Evolutionary conservation across 2,329 filamentous ascomycete species (phyloP).

Genomic region (Aspergillus alliaceus): DNA sequence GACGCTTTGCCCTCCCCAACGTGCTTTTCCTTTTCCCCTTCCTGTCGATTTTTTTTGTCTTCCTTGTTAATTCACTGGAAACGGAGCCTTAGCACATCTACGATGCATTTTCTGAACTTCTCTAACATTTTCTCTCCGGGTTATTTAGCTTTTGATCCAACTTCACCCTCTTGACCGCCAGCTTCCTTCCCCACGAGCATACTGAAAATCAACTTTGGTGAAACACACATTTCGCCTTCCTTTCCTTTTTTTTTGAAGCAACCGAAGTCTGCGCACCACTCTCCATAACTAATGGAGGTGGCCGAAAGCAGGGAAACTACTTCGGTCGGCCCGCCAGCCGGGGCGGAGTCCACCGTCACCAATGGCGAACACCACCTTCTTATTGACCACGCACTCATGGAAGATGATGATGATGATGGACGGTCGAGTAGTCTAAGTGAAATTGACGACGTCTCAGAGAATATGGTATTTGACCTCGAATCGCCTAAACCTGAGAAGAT

Average conservation of each 20-base stretch:
- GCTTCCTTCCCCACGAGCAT: constrained; percentile 17
- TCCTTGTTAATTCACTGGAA: constrained; percentile 8
- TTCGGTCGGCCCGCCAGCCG: constrained; percentile 35
- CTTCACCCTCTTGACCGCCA: constrained; percentile 6
- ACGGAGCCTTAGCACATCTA: constrained; percentile 3
- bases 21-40: constrained; percentile 10
- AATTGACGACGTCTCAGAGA: constrained; percentile 76
- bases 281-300: constrained; percentile 37
- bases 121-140: constrained; percentile 25
- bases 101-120: constrained; percentile 6
- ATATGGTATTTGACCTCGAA: constrained; percentile 58
- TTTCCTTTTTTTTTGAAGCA: not conserved
- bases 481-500: constrained; percentile 50
- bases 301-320: constrained; percentile 37
- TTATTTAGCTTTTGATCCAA: constrained; percentile 19
- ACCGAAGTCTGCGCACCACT: constrained; percentile 2
- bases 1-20: constrained; percentile 23
- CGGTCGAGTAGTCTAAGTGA: constrained; percentile 91
- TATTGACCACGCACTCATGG: constrained; percentile 47
- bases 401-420: constrained; percentile 64
- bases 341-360: constrained; percentile 32
- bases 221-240: not conserved
- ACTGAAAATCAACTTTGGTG: constrained; percentile 16
- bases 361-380: constrained; percentile 38
- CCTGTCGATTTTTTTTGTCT: constrained; percentile 6